Base-by-base conservation (phyloP, 805 yeast genomes). In the Cyberlindnera mississippiensis region DNA sequence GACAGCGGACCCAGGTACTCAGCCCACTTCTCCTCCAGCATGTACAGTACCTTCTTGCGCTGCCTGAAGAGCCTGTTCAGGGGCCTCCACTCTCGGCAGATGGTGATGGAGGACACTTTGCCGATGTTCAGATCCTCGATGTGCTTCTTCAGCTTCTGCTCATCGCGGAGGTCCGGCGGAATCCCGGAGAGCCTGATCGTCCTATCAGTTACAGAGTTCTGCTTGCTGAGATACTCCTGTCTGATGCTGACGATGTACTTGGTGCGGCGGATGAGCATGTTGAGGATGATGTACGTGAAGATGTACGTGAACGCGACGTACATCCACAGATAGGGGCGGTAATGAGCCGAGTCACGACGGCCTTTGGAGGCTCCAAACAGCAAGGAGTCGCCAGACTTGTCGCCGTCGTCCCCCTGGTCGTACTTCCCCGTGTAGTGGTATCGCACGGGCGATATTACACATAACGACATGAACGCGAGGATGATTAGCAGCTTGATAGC, bases 141-240 rank as follows among this genome's bases (percentile, higher is more conserved):
- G 55, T 87, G 93, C 28, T 78, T 73, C 42, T 76, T 80, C 51
- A 91, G 64, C 12, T 76, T 78, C n/a, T 72, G 71, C 51, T 80
- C 89, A 42, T 78, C 81, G 38, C 97, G 71, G 32, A 90, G 65
- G 35, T 81, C 80, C 0, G 85, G 82, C 0, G 98, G 97, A 4
- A 91, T 87, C 1, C 98, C 98, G 28, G 91, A 80, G 12, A 91
- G 61, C 44, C 91, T 69, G 31, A 93, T 82, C 1, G 98, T 93
- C 59, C 96, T 73, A 68, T 91, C 98, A 0, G 98, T 87, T 44
- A 91, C 73, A 9, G 96, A 82, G 58, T 84, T 84, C 60, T 90
- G 97, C 48, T 74, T 76, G 0, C 98, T 97, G 49, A 91, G 67
- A 56, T 85, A 84, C 38, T 65, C 66, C 63, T 91, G 98, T 48